A percentile compares a stretch with the other conserved stretches of the same genome.
phyloP scores from a whole-genome alignment of 2,329 filamentous ascomycete genomes.

The Thielaviopsis populi region DNA sequence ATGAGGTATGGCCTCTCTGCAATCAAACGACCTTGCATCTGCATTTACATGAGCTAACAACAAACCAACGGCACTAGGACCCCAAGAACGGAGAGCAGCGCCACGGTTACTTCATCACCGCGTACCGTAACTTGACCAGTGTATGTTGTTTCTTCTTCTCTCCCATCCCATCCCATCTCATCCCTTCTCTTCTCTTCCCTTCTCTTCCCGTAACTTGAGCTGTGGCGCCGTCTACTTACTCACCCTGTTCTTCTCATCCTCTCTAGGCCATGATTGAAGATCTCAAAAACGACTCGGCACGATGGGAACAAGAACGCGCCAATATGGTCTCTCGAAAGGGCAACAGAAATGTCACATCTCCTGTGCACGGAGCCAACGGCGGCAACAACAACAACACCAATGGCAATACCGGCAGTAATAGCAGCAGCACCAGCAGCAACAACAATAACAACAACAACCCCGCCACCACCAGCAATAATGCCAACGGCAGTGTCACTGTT shows the following conservation, averaged over 20 bases:
- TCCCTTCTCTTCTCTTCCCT: not conserved
- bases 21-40: not conserved
- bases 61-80: slow-evolving; percentile 28
- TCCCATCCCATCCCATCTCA: no score
- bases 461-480: not conserved
- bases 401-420: not conserved
- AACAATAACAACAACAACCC: slow-evolving; percentile 1
- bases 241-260: slow-evolving; percentile 4
- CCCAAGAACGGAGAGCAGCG: slow-evolving; percentile 43
- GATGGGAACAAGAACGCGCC: slow-evolving; percentile 43
- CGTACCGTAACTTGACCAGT: slow-evolving; percentile 63
- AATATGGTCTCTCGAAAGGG: slow-evolving; percentile 10
- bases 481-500: not conserved
- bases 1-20: slow-evolving; percentile 42
- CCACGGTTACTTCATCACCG: slow-evolving; percentile 62
- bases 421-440: not conserved
- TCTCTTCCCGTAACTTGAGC: not conserved
- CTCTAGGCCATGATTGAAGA: slow-evolving; percentile 48
- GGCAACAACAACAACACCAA: not conserved
- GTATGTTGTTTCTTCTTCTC: slow-evolving; percentile 33
- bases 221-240: not conserved
- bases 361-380: slow-evolving; percentile 1
- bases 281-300: slow-evolving; percentile 45
- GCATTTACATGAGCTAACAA: slow-evolving; percentile 4
- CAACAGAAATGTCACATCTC: slow-evolving; percentile 10